Percentiles rank a stretch among this genome's conserved stretches.
Evolutionary conservation across 345 rosid species (phyloP).

Genomic region (Ceriops decandra): DNA sequence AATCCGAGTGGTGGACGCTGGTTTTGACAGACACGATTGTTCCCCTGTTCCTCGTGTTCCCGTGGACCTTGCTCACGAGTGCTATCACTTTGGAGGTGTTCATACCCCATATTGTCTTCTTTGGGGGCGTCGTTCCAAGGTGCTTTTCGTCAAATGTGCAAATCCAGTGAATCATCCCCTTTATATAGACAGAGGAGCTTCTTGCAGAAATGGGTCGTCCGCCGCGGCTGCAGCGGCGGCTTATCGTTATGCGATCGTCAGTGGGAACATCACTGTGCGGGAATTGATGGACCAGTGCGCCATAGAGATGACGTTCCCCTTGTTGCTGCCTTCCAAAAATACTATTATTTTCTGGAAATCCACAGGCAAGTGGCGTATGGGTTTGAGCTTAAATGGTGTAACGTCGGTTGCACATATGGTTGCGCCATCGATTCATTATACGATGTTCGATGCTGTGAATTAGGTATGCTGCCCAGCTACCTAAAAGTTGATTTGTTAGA

Average conservation of each 20-base stretch:
- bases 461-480: no score
- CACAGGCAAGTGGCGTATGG: neutral
- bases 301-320: neutral
- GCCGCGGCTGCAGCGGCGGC: neutral
- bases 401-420: neutral
- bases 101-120: no score
- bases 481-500: no score
- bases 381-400: constrained; percentile 8
- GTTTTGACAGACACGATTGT: neutral
- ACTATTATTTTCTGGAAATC: neutral
- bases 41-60: constrained; percentile 1
- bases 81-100: no score
- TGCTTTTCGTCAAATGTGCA: no score
- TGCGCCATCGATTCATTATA: no score
- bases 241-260: neutral
- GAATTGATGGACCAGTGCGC: constrained; percentile 6
- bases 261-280: neutral
- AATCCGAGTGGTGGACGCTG: constrained; percentile 10
- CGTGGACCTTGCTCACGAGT: no score
- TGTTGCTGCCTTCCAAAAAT: neutral
- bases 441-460: rapidly evolving
- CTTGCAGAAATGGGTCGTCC: neutral
- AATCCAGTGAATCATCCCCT: neutral
- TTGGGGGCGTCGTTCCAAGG: rapidly evolving
- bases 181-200: neutral